A percentile compares a stretch with the other conserved stretches of the same genome.
These are phyloP conservation scores for Hypholoma sublateritium DNA, from an alignment of 768 basidiomycete species.

Conservation along the genomic window DNA sequence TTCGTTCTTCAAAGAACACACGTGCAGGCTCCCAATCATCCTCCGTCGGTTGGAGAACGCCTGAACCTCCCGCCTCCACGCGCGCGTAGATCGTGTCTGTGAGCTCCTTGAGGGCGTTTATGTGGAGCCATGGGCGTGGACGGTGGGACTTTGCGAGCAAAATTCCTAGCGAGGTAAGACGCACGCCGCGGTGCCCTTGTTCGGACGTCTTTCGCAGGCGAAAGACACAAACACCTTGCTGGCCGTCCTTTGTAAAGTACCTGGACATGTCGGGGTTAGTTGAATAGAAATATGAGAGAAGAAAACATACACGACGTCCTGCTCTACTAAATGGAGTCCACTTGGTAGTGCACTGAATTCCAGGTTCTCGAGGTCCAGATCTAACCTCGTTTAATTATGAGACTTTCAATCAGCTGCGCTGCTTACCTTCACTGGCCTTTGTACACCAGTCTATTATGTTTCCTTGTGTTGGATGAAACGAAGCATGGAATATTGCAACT, in stretches of 20 bases:
- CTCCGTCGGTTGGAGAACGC: constrained; percentile 47
- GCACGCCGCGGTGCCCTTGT: constrained; percentile 75
- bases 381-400: constrained; percentile 32
- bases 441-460: constrained; percentile 80
- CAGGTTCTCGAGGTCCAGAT: constrained; percentile 64
- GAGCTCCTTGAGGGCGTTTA: constrained; percentile 61
- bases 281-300: not conserved
- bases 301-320: constrained; percentile 69
- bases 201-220: constrained; percentile 66
- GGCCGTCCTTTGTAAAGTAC: constrained; percentile 69
- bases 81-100: constrained; percentile 52
- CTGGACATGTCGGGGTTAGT: constrained; percentile 31
- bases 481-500: constrained; percentile 85
- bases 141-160: constrained; percentile 63
- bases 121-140: constrained; percentile 77
- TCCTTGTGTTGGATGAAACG: constrained; percentile 82
- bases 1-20: constrained; percentile 65
- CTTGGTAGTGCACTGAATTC: constrained; percentile 85
- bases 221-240: constrained; percentile 76
- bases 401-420: not conserved
- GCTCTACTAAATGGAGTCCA: constrained; percentile 77
- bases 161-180: constrained; percentile 76
- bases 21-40: constrained; percentile 63
- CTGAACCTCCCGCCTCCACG: constrained; percentile 45
- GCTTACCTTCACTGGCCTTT: constrained; percentile 65